A percentile compares a stretch with the other conserved stretches of the same genome.
Evolutionary conservation across 2,329 filamentous ascomycete species (phyloP).

Genomic region (Mariannaea elegans): DNA sequence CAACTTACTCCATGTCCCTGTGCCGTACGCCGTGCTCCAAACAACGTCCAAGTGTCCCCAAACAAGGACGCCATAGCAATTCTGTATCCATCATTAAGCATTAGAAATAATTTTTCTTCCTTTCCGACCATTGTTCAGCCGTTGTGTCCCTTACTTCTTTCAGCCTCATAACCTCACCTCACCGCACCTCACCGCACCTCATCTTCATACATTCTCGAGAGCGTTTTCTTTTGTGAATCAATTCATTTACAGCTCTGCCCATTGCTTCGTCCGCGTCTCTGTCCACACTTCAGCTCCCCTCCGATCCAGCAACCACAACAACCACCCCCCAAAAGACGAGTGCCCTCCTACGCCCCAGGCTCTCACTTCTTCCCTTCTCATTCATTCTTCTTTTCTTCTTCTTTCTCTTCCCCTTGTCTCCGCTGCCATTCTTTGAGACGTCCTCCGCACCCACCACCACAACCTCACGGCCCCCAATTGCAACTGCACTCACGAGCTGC

Average conservation of each 20-base stretch:
- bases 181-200: slow-evolving; percentile 28
- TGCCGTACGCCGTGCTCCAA: background rate
- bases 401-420: slow-evolving; percentile 29
- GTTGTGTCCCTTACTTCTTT: background rate
- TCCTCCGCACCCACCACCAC: slow-evolving; percentile 26
- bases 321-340: slow-evolving; percentile 30
- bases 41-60: background rate
- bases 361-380: slow-evolving; percentile 19
- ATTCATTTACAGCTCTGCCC: slow-evolving; percentile 45
- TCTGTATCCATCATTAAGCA: background rate
- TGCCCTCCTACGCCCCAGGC: slow-evolving; percentile 24
- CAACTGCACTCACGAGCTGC: slow-evolving; percentile 2
- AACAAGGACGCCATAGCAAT: background rate
- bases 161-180: background rate
- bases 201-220: slow-evolving; percentile 27
- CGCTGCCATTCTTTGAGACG: slow-evolving; percentile 34
- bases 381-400: slow-evolving; percentile 19
- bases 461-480: slow-evolving; percentile 4
- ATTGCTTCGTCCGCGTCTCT: slow-evolving; percentile 42
- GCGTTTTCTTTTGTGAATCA: slow-evolving; percentile 40
- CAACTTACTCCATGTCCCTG: background rate
- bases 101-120: background rate
- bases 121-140: background rate
- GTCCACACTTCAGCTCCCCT: slow-evolving; percentile 39
- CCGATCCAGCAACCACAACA: slow-evolving; percentile 37